These are phyloP conservation scores for Meyerozyma guilliermondii DNA, from an alignment of 1,139 yeast genomes.

Conservation along the genomic window DNA sequence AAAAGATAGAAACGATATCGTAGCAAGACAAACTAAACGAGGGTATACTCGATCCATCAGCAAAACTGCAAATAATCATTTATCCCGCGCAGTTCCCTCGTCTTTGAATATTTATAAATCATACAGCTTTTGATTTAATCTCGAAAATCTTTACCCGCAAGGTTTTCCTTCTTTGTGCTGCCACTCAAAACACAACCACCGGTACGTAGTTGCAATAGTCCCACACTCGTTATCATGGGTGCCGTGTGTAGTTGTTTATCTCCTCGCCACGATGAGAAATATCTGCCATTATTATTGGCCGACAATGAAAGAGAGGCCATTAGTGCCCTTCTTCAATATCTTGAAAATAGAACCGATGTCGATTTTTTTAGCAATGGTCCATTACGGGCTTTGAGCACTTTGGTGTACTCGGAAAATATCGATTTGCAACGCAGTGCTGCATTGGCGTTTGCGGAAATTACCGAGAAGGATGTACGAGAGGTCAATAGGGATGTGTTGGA, in stretches of 20 bases:
- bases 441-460: conserved; percentile 95
- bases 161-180: neutral
- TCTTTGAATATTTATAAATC: neutral
- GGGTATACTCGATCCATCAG: neutral
- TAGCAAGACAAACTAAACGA: neutral
- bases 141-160: neutral
- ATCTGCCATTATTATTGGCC: conserved; percentile 80
- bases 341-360: conserved; percentile 79
- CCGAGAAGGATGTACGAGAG: conserved; percentile 90
- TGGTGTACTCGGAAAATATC: conserved; percentile 90
- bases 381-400: conserved; percentile 80
- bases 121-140: neutral
- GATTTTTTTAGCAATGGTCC: conserved; percentile 94
- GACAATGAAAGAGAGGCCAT: conserved; percentile 97
- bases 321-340: conserved; percentile 77
- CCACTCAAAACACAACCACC: neutral
- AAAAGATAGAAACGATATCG: neutral
- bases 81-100: neutral
- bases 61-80: neutral
- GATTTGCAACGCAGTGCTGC: conserved; percentile 98
- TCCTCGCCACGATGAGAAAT: conserved; percentile 37
- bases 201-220: neutral
- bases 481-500: conserved; percentile 89
- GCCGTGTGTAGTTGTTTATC: conserved; percentile 58
- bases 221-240: conserved; percentile 43